These are phyloP conservation scores for Veloboletus limbatus DNA, from an alignment of 1,284 basidiomycete species.

Conservation along the genomic window DNA sequence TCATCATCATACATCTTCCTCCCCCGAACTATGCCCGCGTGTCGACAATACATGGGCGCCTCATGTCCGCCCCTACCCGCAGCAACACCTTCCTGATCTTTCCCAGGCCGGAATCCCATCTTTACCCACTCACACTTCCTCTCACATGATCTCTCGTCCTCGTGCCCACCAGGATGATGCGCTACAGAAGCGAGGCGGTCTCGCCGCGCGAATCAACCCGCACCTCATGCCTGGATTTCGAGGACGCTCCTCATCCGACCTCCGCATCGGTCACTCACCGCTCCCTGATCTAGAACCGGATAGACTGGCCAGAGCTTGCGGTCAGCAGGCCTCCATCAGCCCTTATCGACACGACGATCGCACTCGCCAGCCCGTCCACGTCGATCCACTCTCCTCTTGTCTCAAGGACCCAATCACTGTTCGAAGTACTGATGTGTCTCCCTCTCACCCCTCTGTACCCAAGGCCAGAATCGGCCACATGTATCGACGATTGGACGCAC, in stretches of 20 bases:
- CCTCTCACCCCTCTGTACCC: conserved; percentile 14
- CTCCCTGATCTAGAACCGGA: conserved; percentile 30
- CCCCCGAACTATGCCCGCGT: conserved; percentile 25
- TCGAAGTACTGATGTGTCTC: neutral
- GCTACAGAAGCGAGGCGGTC: conserved; percentile 8
- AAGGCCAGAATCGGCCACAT: conserved; percentile 19
- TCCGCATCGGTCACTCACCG: conserved; percentile 20
- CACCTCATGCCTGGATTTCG: conserved; percentile 17
- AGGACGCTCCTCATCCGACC: conserved; percentile 27
- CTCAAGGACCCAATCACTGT: conserved; percentile 2
- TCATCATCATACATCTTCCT: conserved; percentile 27
- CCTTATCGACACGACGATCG: conserved; percentile 12
- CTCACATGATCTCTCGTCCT: conserved; percentile 11
- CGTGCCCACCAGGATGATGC: conserved; percentile 10
- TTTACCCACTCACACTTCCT: conserved; percentile 6
- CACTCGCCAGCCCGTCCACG: neutral
- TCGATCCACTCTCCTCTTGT: conserved; percentile 3
- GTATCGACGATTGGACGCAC: conserved; percentile 27
- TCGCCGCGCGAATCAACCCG: conserved; percentile 13
- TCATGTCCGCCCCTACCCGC: conserved; percentile 19
- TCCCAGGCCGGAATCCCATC: neutral
- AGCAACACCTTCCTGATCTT: conserved; percentile 14
- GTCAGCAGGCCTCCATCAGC: conserved; percentile 14
- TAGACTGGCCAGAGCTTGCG: conserved; percentile 31
- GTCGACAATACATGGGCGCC: conserved; percentile 23